phyloP scores from a whole-genome alignment of 2,329 filamentous ascomycete genomes.

The Aspergillus quadricinctus region DNA sequence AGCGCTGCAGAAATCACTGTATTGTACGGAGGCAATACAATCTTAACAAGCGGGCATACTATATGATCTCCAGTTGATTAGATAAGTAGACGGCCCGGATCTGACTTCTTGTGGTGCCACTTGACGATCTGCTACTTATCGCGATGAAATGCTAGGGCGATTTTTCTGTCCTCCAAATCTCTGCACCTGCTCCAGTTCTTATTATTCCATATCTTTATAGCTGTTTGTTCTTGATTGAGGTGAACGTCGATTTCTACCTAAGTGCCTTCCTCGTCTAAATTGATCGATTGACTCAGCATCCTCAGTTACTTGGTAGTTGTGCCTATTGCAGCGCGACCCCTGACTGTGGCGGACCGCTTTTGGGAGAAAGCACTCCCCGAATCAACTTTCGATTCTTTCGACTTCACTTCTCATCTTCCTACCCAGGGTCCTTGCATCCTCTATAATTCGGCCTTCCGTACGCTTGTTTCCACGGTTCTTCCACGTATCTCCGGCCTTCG shows the following conservation, averaged over 20 bases:
- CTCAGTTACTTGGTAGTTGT: slow-evolving; percentile 1
- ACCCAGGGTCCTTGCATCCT: background rate
- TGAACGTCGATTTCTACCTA: background rate
- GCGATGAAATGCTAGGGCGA: background rate
- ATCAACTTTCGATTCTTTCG: slow-evolving; percentile 1
- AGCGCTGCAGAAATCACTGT: background rate
- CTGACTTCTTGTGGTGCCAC: background rate
- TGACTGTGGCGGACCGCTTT: slow-evolving; percentile 12
- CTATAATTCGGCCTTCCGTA: background rate
- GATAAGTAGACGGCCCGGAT: background rate
- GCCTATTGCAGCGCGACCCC: slow-evolving; percentile 8
- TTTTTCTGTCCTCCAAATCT: background rate
- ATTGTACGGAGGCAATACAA: background rate
- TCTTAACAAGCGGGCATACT: background rate
- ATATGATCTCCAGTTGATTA: background rate
- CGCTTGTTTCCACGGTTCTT: background rate
- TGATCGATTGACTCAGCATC: background rate
- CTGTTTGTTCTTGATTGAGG: background rate
- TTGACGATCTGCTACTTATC: background rate
- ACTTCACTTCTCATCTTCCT: background rate
- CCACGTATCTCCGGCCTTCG: background rate
- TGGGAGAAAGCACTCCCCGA: slow-evolving; percentile 1
- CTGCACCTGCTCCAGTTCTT: background rate
- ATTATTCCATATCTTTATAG: background rate
- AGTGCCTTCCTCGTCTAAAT: background rate